Evolutionary conservation across 305 asterid species (phyloP).

Genomic region (Euphrasia arctica): DNA sequence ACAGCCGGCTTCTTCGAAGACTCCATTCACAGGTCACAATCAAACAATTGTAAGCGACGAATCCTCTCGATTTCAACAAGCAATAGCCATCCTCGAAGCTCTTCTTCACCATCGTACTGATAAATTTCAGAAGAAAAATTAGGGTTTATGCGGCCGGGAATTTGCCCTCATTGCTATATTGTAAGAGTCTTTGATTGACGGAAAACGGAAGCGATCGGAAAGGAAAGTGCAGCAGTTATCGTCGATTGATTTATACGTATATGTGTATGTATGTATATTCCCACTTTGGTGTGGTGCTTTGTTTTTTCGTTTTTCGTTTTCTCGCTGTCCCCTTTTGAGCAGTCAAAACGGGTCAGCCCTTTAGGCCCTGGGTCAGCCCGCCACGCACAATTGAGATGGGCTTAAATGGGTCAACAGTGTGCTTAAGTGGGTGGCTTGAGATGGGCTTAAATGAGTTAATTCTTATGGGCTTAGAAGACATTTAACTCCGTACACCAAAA

Average conservation of each 20-base stretch:
- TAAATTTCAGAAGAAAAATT: slow-evolving; percentile 29
- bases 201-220: slow-evolving; percentile 23
- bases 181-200: slow-evolving; percentile 13
- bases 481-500: too few species aligned
- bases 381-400: too few species aligned
- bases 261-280: not conserved
- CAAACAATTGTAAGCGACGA: slow-evolving; percentile 23
- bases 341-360: too few species aligned
- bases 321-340: too few species aligned
- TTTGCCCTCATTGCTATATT: slow-evolving; percentile 31
- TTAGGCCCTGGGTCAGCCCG: too few species aligned
- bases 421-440: too few species aligned
- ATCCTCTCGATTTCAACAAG: slow-evolving; percentile 34
- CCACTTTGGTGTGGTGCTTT: not conserved
- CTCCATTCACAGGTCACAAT: slow-evolving; percentile 48
- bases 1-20: slow-evolving; percentile 42
- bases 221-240: slow-evolving; percentile 25
- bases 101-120: slow-evolving; percentile 51
- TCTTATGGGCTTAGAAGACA: too few species aligned
- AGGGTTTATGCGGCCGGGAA: slow-evolving; percentile 35
- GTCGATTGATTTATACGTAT: slow-evolving; percentile 17
- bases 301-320: not conserved
- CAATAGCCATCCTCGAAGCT: slow-evolving; percentile 37
- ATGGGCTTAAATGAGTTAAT: too few species aligned
- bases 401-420: too few species aligned